A percentile compares a stretch with the other conserved stretches of the same genome.
phyloP scores from a whole-genome alignment of 2,329 filamentous ascomycete species.

The Claviceps cyperi region DNA sequence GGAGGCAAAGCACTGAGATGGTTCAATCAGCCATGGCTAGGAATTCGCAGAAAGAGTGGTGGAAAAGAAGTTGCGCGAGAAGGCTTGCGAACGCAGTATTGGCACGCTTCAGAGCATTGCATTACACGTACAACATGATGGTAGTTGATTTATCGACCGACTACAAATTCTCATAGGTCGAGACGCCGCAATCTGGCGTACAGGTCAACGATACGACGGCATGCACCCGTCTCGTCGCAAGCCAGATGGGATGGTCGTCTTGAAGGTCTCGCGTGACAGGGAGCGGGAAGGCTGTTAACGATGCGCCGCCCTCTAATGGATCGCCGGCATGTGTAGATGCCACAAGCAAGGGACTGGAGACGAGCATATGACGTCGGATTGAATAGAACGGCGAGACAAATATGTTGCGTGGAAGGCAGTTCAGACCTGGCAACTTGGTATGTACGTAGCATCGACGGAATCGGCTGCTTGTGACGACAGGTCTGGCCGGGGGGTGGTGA shows the following conservation, averaged over 20 bases:
- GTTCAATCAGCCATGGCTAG: neutral
- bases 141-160: neutral
- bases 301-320: neutral
- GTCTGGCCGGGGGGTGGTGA: too few species aligned
- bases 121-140: constrained; percentile 15
- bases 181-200: neutral
- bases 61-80: neutral
- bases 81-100: neutral
- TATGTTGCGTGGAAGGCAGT: too few species aligned
- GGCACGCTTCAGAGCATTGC: neutral
- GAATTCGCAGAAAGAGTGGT: neutral
- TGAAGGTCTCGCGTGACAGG: neutral
- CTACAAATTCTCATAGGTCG: neutral
- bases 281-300: neutral
- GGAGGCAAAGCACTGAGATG: constrained; percentile 62
- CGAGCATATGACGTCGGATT: neutral
- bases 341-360: neutral
- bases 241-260: neutral
- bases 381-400: neutral
- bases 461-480: too few species aligned
- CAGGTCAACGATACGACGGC: neutral
- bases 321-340: neutral
- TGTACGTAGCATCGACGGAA: neutral
- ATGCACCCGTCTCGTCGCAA: constrained; percentile 1
- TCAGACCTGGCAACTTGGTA: neutral